Base-by-base conservation (phyloP, 495 filamentous ascomycete genomes). In the Bacidia rubella region DNA sequence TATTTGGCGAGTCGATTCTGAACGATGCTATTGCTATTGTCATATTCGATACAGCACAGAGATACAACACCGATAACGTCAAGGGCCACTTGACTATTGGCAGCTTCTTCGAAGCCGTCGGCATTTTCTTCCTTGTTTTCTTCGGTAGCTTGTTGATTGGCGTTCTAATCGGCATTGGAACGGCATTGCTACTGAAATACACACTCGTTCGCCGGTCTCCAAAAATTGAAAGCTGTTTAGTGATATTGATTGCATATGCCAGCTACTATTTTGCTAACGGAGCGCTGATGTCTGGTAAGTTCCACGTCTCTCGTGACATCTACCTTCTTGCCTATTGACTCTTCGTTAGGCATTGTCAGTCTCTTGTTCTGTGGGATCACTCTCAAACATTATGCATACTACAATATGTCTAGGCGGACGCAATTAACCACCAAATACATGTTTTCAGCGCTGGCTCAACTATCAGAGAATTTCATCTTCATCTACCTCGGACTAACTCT, bases 401-500 rank as follows among this genome's bases (percentile, higher is more conserved):
- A 95, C 72, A 98, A 98, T 70, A 98, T 98, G 92, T 98, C 92
- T 25, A 83, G 92, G 41, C 83, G 92, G 41, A 95, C 93, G 20
- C 92, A 98, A 63, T 78, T 98, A 60, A 96, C 92, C 17, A 98
- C 93, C 50, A 98, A 98, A 65, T 98, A 95, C 69, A 76, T 95
- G 23, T 98, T 98, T 71, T 86, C 92, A 66, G 82, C 95, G 47
- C 81, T 93, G 54, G 86, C 93, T 3, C 93, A 97, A 66, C 71
- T 98, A 35, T 92, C 90, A 0, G 92, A 98, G 70, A 98, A 98
- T 67, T 98, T 98, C 58, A 98, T 98, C 62, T 98, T 98, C 71
- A 98, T 98, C 66, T 98, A 97, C 63, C 78, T 98, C 1, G 92
- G 92, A 0, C 73, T 98, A 12, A 89, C 92, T 1, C 75, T 98